These are phyloP conservation scores for Talaromyces sp. DNA, from an alignment of 2,329 filamentous ascomycete genomes.

Conservation along the genomic window DNA sequence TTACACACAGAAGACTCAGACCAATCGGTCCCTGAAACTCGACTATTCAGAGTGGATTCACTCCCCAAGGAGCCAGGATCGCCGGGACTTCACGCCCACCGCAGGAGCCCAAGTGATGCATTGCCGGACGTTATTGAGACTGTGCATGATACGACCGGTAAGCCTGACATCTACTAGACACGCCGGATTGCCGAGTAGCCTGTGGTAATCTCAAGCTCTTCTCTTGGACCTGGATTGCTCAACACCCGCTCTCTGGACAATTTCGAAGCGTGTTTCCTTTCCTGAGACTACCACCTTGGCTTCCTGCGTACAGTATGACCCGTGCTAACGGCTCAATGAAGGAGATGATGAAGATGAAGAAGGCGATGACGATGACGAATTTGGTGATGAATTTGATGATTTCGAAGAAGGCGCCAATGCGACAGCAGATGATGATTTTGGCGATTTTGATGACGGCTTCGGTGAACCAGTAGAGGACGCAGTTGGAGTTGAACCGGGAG, in stretches of 20 bases:
- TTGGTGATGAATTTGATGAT: constrained; percentile 58
- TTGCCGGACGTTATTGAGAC: constrained; percentile 43
- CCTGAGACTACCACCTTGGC: constrained; percentile 6
- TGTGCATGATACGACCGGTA: constrained; percentile 54
- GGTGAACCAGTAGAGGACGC: constrained; percentile 45
- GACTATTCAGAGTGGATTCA: constrained; percentile 44
- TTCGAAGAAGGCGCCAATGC: constrained; percentile 52
- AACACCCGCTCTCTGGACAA: constrained; percentile 46
- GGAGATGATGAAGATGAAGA: constrained; percentile 57
- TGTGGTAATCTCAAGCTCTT: constrained; percentile 11
- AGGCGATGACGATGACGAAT: constrained; percentile 58
- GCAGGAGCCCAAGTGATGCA: constrained; percentile 42
- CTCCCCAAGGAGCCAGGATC: constrained; percentile 31
- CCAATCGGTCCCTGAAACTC: constrained; percentile 42
- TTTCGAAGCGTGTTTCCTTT: constrained; percentile 27
- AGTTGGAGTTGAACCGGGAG: constrained; percentile 18
- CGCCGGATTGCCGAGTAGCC: constrained; percentile 31
- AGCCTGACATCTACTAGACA: constrained; percentile 37
- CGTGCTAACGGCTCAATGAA: constrained; percentile 46
- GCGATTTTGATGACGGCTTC: constrained; percentile 67
- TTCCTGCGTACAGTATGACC: constrained; percentile 12
- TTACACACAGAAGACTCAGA: constrained; percentile 23
- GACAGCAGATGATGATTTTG: constrained; percentile 53
- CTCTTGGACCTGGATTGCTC: constrained; percentile 29
- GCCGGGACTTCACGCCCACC: constrained; percentile 37